Percentiles rank a stretch among this genome's conserved stretches.
Evolutionary conservation across 164 flowering plant species (phyloP).

Genomic region (Nelumbo lutea): DNA sequence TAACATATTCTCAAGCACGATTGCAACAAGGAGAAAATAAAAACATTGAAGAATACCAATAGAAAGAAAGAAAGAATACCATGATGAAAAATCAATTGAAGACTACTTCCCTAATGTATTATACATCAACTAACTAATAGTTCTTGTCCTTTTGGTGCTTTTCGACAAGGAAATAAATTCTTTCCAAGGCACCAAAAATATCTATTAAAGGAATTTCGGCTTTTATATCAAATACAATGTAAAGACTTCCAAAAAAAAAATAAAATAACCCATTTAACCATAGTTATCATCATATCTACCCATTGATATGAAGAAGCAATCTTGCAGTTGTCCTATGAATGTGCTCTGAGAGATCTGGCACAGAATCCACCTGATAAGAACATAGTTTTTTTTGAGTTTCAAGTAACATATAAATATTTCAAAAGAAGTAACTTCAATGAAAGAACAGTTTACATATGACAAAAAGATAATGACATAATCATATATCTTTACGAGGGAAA

Average conservation of each 20-base stretch:
- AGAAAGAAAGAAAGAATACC: no score
- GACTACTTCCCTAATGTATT: no score
- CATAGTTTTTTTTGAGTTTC: not conserved
- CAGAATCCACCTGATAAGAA: conserved; percentile 78
- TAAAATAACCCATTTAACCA: not conserved
- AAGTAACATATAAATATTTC: not conserved
- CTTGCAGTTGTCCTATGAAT: conserved; percentile 89
- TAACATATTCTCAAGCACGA: no score
- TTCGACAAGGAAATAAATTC: no score
- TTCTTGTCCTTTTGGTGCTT: no score
- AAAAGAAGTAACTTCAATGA: not conserved
- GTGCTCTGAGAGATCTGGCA: conserved; percentile 81
- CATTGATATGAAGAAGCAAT: conserved; percentile 77
- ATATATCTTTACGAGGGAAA: not conserved
- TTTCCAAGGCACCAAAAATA: no score
- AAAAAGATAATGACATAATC: not conserved
- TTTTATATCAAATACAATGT: not conserved
- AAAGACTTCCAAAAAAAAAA: not conserved
- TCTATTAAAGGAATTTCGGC: no score
- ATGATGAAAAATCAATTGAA: no score
- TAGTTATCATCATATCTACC: conserved; percentile 39
- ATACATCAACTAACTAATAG: no score
- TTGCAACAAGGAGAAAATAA: no score
- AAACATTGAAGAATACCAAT: no score
- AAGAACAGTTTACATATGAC: not conserved